phyloP scores from a whole-genome alignment of 2,329 filamentous ascomycete genomes.

The Fusarium multiceps region DNA sequence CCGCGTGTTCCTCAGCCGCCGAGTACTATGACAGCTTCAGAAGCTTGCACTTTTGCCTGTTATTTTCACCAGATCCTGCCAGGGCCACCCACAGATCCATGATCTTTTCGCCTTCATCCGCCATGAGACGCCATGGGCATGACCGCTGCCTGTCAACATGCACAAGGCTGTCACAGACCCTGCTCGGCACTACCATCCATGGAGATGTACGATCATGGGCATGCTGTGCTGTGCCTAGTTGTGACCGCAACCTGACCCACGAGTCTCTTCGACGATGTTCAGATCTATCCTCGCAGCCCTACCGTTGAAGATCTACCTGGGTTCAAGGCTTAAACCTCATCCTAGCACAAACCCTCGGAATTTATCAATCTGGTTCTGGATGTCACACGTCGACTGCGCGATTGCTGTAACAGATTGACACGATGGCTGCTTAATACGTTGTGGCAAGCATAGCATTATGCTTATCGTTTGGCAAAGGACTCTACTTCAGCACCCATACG shows the following conservation, averaged over 20 bases:
- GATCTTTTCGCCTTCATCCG: constrained; percentile 23
- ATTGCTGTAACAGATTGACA: constrained; percentile 21
- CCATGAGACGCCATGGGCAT: constrained; percentile 12
- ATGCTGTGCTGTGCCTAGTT: constrained; percentile 37
- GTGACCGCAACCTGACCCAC: constrained; percentile 28
- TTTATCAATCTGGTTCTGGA: constrained; percentile 20
- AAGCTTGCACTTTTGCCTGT: constrained; percentile 17
- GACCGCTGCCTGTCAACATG: constrained; percentile 38
- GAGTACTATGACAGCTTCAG: constrained; percentile 9
- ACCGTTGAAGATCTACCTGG: constrained; percentile 26
- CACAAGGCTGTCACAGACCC: constrained; percentile 45
- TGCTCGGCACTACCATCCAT: constrained; percentile 45
- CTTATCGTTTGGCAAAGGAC: constrained; percentile 9
- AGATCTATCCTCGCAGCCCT: constrained; percentile 44
- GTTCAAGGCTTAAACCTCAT: constrained; percentile 30
- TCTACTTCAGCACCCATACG: constrained; percentile 3
- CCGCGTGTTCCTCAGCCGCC: constrained; percentile 5
- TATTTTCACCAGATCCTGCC: constrained; percentile 40
- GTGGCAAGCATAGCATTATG: constrained; percentile 5
- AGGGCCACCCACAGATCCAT: constrained; percentile 30
- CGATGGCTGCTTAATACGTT: constrained; percentile 2
- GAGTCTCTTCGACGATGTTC: constrained; percentile 36
- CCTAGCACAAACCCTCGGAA: constrained; percentile 26
- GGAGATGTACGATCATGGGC: constrained; percentile 39
- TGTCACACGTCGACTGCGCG: constrained; percentile 5